A percentile compares a stretch with the other conserved stretches of the same genome.
These are phyloP conservation scores for Pythium phragmitis DNA, from an alignment of 352 stramenopile species.

Conservation along the genomic window DNA sequence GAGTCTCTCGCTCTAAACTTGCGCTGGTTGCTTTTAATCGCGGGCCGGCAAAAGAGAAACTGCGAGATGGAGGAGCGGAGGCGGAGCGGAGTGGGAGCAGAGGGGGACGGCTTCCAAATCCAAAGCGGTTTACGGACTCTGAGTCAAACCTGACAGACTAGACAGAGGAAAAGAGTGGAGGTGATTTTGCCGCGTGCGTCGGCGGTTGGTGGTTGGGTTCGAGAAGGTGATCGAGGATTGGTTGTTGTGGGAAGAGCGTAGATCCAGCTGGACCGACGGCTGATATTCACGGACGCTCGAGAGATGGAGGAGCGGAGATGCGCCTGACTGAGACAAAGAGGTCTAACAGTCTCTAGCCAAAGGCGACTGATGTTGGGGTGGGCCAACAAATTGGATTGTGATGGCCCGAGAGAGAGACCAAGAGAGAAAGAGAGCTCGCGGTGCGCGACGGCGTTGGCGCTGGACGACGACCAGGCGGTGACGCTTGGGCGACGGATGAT, in stretches of 20 bases:
- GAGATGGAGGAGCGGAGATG: neutral
- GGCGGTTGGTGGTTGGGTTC: neutral
- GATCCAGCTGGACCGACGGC: neutral
- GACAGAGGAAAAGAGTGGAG: neutral
- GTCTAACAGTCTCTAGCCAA: too few relatives aligned
- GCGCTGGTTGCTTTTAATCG: neutral
- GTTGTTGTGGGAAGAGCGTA: neutral
- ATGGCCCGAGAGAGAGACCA: neutral
- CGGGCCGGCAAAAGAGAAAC: constrained; percentile 15
- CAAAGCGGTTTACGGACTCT: neutral
- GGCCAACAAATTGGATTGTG: constrained; percentile 7
- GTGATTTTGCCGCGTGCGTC: neutral
- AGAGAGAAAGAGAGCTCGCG: neutral
- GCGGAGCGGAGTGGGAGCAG: neutral
- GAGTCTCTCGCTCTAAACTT: constrained; percentile 12
- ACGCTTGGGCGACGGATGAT: neutral
- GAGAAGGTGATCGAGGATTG: neutral
- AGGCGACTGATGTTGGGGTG: neutral
- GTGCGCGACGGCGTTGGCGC: neutral
- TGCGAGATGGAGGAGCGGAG: neutral
- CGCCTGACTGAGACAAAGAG: neutral
- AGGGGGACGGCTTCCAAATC: neutral
- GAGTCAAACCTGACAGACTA: neutral
- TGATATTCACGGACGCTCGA: neutral
- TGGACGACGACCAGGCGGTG: constrained; percentile 5